Evolutionary conservation across 805 yeast genomes (phyloP), one percentile per base, ranked within the genome.

Genomic region (Myxozyma udenii): DNA sequence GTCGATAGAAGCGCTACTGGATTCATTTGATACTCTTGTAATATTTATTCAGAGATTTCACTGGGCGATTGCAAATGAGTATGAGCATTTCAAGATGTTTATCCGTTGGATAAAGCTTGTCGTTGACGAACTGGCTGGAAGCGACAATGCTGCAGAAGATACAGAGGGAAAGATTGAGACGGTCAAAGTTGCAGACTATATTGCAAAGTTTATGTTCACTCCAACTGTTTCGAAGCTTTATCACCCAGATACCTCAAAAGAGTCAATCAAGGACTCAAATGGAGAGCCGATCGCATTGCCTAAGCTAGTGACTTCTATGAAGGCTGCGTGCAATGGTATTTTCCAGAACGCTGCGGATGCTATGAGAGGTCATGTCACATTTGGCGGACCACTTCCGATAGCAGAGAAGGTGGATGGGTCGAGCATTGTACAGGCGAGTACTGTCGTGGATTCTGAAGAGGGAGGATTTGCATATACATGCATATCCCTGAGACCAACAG

Each of bases 51-150:
- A 55, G 19, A 14, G 36, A 35, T 14, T 59, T 9, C 41, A 55
- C 5, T 44, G 56, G 48, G 59, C 51, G 9, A 9, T 55, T 9
- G 57, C 52, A 42, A 37, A 28, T 14, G 62, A 59, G 36, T 46
- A 45, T 22, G 56, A 39, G 2, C 43, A 44, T 18, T 52, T 38
- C 45, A 46, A 33, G 25, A 28, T 42, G 16, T 59, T 59, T 49
- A 22, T 50, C n/a, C 53, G 38, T 19, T 59, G 62, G 61, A 41
- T 59, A 12, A 51, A 44, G 35, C 46, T 40, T 16, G 4, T 51
- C 1, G 19, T 36, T 16, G 59, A 57, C 23, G 57, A 50, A 22
- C 12, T 45, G 12, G 4, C 44, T 6, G 37, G 35, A 16, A 22
- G 40, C 7, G 57, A 44, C 9, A 24, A 32, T 2, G 41, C 48